phyloP scores from a whole-genome alignment of 2,329 filamentous ascomycete species.

The Zymoseptoria crescenta region DNA sequence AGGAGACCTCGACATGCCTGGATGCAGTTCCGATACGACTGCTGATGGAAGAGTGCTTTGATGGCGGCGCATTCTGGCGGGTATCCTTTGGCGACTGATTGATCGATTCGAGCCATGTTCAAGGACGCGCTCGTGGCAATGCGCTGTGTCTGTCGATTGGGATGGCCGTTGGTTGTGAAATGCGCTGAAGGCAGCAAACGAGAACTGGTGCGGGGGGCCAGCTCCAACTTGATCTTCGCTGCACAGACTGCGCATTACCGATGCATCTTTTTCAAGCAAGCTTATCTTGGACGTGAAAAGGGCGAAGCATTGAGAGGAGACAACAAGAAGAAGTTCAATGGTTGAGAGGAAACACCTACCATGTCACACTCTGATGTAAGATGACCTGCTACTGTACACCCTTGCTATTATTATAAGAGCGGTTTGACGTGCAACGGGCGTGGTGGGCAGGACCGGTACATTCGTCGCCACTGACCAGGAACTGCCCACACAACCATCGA shows the following conservation, averaged over 20 bases:
- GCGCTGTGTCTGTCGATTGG: not conserved
- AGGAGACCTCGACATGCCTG: constrained; percentile 24
- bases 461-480: not conserved
- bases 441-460: not conserved
- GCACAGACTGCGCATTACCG: not conserved
- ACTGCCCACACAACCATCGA: not conserved
- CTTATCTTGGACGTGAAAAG: not conserved
- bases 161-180: not conserved
- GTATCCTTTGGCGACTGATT: not conserved
- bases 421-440: not conserved
- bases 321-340: not conserved
- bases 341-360: not conserved
- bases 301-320: not conserved
- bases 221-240: not conserved
- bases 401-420: not conserved
- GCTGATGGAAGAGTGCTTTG: constrained; percentile 24
- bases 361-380: not conserved
- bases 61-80: constrained; percentile 9
- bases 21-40: constrained; percentile 27
- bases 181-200: not conserved
- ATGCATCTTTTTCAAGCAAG: not conserved
- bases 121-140: not conserved
- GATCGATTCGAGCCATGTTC: not conserved
- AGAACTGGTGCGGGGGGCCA: not conserved
- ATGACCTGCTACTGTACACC: not conserved